These are phyloP conservation scores for Crucibulum cyathiforme DNA, from an alignment of 1,284 basidiomycete genomes.

Conservation along the genomic window DNA sequence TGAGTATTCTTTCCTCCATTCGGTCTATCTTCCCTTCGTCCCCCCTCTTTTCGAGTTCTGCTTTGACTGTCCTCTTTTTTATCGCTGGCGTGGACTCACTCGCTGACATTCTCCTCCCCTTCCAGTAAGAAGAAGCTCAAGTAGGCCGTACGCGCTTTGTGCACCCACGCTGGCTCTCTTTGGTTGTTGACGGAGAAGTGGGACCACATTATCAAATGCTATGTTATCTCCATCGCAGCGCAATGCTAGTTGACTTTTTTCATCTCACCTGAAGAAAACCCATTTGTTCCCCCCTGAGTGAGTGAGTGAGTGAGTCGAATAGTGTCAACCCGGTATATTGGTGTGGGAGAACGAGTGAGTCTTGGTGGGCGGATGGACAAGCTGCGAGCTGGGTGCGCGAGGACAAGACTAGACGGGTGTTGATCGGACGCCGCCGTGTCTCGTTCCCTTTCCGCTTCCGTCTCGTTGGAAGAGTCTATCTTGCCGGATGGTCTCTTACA, in stretches of 20 bases:
- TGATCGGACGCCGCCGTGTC: too few species aligned
- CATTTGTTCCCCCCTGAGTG: too few species aligned
- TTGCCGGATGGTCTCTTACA: too few species aligned
- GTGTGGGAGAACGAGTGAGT: too few species aligned
- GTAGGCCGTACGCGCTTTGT: conserved; percentile 53
- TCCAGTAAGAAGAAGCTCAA: conserved; percentile 94
- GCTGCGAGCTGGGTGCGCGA: too few species aligned
- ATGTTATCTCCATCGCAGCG: neutral
- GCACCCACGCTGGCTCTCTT: neutral
- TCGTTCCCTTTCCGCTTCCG: too few species aligned
- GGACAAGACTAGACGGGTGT: too few species aligned
- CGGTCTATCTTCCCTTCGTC: neutral
- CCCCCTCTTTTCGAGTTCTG: neutral
- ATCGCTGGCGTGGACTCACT: neutral
- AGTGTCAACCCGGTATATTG: too few species aligned
- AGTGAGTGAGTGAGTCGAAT: too few species aligned
- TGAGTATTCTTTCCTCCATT: conserved; percentile 46
- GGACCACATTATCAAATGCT: neutral
- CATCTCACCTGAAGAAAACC: neutral
- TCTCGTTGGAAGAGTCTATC: too few species aligned
- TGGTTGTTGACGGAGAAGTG: neutral
- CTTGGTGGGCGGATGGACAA: too few species aligned
- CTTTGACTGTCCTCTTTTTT: too few species aligned
- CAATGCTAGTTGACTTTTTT: neutral
- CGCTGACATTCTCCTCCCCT: conserved; percentile 7